Evolutionary conservation across 1,284 basidiomycete species (phyloP).

Genomic region (Papiliotrema laurentii): DNA sequence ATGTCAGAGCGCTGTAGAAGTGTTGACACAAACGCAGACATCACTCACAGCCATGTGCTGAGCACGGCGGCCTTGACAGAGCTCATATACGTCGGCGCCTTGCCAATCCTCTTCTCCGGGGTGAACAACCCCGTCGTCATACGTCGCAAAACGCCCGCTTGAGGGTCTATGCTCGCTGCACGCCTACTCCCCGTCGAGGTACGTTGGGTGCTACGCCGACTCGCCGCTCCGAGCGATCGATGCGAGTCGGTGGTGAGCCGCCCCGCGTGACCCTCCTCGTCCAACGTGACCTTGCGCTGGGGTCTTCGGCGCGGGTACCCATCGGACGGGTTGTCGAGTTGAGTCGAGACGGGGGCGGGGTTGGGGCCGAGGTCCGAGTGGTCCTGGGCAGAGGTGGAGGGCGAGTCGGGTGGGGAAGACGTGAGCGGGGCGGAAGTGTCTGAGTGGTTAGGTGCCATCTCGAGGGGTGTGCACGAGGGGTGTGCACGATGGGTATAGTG

Average conservation of each 20-base stretch:
- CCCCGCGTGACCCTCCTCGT: neutral
- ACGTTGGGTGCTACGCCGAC: neutral
- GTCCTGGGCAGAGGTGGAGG: neutral
- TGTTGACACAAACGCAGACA: neutral
- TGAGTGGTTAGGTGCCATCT: neutral
- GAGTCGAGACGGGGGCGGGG: slow-evolving; percentile 4
- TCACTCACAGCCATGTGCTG: slow-evolving; percentile 48
- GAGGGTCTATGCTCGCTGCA: slow-evolving; percentile 9
- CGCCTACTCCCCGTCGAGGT: neutral
- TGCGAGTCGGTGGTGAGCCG: neutral
- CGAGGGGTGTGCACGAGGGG: no score
- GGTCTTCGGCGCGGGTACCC: slow-evolving; percentile 3
- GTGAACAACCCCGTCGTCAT: slow-evolving; percentile 46
- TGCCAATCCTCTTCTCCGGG: slow-evolving; percentile 40
- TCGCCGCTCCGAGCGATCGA: neutral
- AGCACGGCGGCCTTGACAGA: slow-evolving; percentile 41
- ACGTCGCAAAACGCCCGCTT: slow-evolving; percentile 21
- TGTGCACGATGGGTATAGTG: no score
- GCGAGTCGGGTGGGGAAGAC: neutral
- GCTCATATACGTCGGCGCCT: slow-evolving; percentile 42
- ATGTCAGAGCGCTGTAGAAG: slow-evolving; percentile 2
- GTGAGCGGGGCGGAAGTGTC: neutral
- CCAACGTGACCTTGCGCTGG: neutral
- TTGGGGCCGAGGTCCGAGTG: slow-evolving; percentile 1
- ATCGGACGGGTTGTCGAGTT: slow-evolving; percentile 1